Evolutionary conservation across 495 filamentous ascomycete genomes (phyloP), one percentile per base, ranked within the genome.

Genomic region (Trichoderma asperelloides): DNA sequence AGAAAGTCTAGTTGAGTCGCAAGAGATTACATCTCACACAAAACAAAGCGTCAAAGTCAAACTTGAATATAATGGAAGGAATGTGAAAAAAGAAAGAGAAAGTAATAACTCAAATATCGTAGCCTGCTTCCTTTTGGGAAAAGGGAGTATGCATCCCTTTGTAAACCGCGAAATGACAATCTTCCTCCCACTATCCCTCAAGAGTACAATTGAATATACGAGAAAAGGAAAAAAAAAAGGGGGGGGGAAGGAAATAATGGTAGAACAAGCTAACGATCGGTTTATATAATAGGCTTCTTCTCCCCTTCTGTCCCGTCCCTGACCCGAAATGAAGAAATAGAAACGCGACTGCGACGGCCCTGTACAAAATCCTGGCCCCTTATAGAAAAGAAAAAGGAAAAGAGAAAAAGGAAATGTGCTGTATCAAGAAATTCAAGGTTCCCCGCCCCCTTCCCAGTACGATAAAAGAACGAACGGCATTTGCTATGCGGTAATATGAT

Each of bases 391-490:
- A 67, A 67, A 16, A 60, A 43, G 33, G 11, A 47, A 49, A 57
- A 55, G 33, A 33, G 41, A n/a, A 33, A 67, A 68, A 66, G 28
- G 43, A 30, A 49, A 30, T 6, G 16, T 21, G 49, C 65, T 15
- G 18, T 13, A 1, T 62, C 65, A 33, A 30, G 64, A 43, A 55
- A 67, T 64, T 25, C 60, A 15, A 33, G 28, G 33, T 49, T 8
- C 15, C 62, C 33, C 57, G 30, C 16, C 25, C 28, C 23, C 4
- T 21, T 23, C 70, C 21, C 64, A 62, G 30, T 69, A 18, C 55
- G 9, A 60, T 18, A 30, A 68, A 67, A 47, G 67, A 71, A 73
- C 70, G 65, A 71, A 69, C 68, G 64, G 66, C 63, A 49, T 62
- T 69, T 68, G 65, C 66, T 70, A 62, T 66, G 65, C 30, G 65